Evolutionary conservation across 2,329 filamentous ascomycete genomes (phyloP).

Genomic region (Pyrenophora teres): DNA sequence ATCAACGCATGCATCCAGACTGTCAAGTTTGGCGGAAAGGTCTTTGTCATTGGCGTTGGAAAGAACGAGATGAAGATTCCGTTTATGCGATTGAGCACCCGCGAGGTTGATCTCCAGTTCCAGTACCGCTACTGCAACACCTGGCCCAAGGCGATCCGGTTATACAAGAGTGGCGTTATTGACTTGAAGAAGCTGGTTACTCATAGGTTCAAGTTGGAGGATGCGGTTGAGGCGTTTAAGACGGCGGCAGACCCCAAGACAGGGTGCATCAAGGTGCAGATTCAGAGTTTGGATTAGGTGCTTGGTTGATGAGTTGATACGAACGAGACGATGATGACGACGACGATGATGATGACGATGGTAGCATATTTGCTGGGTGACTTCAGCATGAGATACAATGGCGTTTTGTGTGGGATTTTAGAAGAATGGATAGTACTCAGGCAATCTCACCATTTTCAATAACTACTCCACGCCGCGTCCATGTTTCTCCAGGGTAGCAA

Average conservation of each 20-base stretch:
- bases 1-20: constrained; percentile 86
- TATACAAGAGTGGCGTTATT: constrained; percentile 83
- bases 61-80: constrained; percentile 95
- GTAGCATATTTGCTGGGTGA: neutral
- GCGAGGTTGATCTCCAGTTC: constrained; percentile 93
- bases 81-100: constrained; percentile 89
- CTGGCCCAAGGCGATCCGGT: constrained; percentile 89
- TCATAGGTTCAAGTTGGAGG: constrained; percentile 81
- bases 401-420: neutral
- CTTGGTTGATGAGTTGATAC: neutral
- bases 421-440: no score
- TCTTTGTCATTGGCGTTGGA: constrained; percentile 94
- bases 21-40: constrained; percentile 92
- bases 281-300: constrained; percentile 65
- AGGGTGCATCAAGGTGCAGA: constrained; percentile 97
- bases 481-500: no score
- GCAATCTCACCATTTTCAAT: no score
- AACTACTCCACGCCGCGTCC: no score
- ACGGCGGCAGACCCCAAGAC: constrained; percentile 86
- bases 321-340: neutral
- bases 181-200: constrained; percentile 83
- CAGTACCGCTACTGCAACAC: constrained; percentile 97
- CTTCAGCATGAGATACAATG: neutral
- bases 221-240: constrained; percentile 87
- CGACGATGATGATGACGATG: neutral